Evolutionary conservation across 345 rosid genomes (phyloP).

Genomic region (Eucalyptus globulus): DNA sequence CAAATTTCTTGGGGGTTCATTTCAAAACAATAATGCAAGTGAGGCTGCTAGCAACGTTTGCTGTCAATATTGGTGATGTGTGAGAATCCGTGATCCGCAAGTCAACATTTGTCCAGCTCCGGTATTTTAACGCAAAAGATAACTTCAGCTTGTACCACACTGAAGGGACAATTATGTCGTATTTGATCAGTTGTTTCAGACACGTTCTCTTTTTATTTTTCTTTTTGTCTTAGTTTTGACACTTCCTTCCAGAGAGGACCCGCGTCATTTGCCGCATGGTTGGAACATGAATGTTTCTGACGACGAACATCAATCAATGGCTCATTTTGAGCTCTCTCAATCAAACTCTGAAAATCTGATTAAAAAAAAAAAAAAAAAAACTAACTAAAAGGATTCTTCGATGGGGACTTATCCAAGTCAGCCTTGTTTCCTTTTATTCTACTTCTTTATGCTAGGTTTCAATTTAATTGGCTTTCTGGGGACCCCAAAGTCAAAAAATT

Average conservation of each 20-base stretch:
- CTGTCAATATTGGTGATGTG: neutral
- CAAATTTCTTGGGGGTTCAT: neutral
- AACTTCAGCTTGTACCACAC: neutral
- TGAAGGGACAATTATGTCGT: neutral
- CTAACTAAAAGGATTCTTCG: neutral
- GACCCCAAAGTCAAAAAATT: neutral
- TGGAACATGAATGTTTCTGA: neutral
- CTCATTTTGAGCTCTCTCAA: neutral
- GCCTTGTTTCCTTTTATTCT: neutral
- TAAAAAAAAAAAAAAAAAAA: neutral
- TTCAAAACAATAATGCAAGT: neutral
- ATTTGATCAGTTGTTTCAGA: neutral
- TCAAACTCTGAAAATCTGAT: neutral
- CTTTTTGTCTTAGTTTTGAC: neutral
- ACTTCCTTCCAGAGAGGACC: neutral
- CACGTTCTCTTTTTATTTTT: neutral
- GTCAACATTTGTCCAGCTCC: neutral
- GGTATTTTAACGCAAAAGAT: neutral
- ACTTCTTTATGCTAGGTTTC: neutral
- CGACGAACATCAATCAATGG: neutral
- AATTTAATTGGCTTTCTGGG: neutral
- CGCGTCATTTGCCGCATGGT: neutral
- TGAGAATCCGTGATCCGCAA: neutral
- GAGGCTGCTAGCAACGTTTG: neutral
- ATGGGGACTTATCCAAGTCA: neutral